Evolutionary conservation across 192 early-diverging fungal genomes (phyloP).

Genomic region (Phlyctochytrium bullatum): DNA sequence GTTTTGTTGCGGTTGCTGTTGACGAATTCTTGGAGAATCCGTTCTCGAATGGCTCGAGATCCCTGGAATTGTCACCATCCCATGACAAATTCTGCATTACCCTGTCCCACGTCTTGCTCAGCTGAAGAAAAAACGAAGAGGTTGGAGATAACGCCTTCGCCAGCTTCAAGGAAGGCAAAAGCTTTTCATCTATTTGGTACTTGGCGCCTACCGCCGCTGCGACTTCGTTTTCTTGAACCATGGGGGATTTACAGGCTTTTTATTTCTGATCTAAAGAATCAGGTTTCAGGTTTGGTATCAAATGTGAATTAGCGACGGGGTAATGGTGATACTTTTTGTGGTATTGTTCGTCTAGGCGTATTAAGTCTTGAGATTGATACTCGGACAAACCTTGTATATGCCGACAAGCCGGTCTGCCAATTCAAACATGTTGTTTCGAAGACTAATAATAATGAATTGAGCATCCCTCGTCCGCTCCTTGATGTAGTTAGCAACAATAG

Average conservation of each 20-base stretch:
- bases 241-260: too few species aligned
- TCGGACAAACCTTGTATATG: constrained; percentile 95
- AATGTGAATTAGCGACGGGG: constrained; percentile 33
- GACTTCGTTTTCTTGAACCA: not conserved
- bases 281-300: too few species aligned
- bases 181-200: not conserved
- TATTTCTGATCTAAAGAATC: too few species aligned
- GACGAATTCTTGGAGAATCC: constrained; percentile 57
- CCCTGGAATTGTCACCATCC: constrained; percentile 33
- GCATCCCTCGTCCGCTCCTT: constrained; percentile 95
- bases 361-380: constrained; percentile 6
- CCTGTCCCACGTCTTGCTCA: constrained; percentile 53
- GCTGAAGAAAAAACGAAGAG: constrained; percentile 42
- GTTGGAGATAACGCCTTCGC: constrained; percentile 9
- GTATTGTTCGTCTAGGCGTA: constrained; percentile 71
- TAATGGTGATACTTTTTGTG: constrained; percentile 77
- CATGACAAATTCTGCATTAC: constrained; percentile 15
- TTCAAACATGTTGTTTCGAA: constrained; percentile 99
- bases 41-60: constrained; percentile 44
- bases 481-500: constrained; percentile 98
- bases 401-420: constrained; percentile 96
- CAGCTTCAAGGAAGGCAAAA: not conserved
- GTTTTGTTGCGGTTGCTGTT: constrained; percentile 51
- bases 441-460: constrained; percentile 97
- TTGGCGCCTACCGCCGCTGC: not conserved